Evolutionary conservation across 2,329 filamentous ascomycete genomes (phyloP), one percentile per base, ranked within the genome.

Genomic region (Exophiala mesophila): DNA sequence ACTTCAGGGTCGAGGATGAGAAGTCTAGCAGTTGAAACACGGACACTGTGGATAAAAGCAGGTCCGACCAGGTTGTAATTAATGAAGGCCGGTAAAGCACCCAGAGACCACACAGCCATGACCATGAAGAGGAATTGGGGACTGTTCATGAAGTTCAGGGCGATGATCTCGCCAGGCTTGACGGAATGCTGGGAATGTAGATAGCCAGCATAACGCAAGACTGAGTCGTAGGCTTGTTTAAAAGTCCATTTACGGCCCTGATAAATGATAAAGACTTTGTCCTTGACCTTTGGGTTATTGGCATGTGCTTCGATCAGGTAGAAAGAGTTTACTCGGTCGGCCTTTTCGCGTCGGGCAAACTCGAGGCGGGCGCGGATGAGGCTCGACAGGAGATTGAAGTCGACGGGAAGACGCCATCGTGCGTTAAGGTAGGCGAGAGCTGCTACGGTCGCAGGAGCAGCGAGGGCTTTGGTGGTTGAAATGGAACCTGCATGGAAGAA

Each of bases 1-100:
- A 86, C 69, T 13, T 80, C 73, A 3, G 82, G 75, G 52, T 92
- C 88, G 7, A 90, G 73, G 15, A 95, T 60, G 42, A 89, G 68
- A 2, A 94, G 58, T 7, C 74, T 74, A 0, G 85, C 71, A 0
- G 75, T 80, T 2, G 85, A 83, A 2, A 79, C 77, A 50, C 73
- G 76, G 32, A 94, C 70, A 53, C 85, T 90, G 63, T 95, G 88
- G 3, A 77, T 62, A 48, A 95, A 68, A 0, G 86, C 73, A 19
- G 82, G 77, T 9, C 80, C 82, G 0, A 76, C 73, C 36, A 94
- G 68, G 59, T 86, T 81, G 65, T 89, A 90, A 64, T 95, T 95
- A 66, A 94, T 83, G 55, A 92, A 87, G 0, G 88, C 88, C 0
- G 88, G 87, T 42, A 80, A 80, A 0, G 85, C 88, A 8, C 88